A percentile compares a stretch with the other conserved stretches of the same genome.
Evolutionary conservation across 495 filamentous ascomycete species (phyloP).

Genomic region (Penicillium desertorum): DNA sequence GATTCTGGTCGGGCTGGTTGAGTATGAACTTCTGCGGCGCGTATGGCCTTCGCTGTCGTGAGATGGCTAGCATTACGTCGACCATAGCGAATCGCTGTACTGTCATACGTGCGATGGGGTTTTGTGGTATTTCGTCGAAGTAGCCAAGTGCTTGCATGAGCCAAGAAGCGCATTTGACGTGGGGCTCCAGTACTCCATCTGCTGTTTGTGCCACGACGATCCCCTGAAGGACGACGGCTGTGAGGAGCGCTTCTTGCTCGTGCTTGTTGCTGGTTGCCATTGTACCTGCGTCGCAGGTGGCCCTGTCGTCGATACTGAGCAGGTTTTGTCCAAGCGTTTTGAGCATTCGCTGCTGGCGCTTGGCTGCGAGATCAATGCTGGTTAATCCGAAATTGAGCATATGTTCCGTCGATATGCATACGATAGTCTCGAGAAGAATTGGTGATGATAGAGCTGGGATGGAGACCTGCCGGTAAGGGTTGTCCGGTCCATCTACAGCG

Average conservation of each 20-base stretch:
- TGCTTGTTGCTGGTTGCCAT: conserved; percentile 7
- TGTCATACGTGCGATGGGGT: conserved; percentile 20
- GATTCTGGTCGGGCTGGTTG: conserved; percentile 20
- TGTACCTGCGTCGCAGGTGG: conserved; percentile 1
- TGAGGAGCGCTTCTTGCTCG: conserved; percentile 27
- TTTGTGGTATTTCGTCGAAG: conserved; percentile 21
- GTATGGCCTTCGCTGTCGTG: conserved; percentile 29
- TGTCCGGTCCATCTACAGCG: conserved; percentile 30
- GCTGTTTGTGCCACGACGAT: conserved; percentile 29
- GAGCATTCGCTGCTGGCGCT: conserved; percentile 30
- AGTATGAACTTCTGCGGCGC: conserved; percentile 26
- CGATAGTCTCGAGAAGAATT: conserved; percentile 27
- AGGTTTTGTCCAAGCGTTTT: conserved; percentile 27
- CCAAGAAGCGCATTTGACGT: conserved; percentile 30
- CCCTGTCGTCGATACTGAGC: conserved; percentile 11
- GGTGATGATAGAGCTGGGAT: conserved; percentile 28
- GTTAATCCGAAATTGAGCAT: conserved; percentile 33
- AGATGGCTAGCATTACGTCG: conserved; percentile 33
- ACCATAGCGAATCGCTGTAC: conserved; percentile 33
- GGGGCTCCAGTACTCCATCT: conserved; percentile 30
- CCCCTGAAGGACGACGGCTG: conserved; percentile 29
- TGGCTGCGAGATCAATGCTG: conserved; percentile 26
- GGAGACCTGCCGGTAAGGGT: conserved; percentile 33
- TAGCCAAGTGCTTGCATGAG: conserved; percentile 27
- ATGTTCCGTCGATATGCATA: conserved; percentile 34